Percentiles rank a stretch among this genome's conserved stretches.
Conservation (phyloP, 1,284 basidiomycete species). For the Apiotrichum porosum region DNA sequence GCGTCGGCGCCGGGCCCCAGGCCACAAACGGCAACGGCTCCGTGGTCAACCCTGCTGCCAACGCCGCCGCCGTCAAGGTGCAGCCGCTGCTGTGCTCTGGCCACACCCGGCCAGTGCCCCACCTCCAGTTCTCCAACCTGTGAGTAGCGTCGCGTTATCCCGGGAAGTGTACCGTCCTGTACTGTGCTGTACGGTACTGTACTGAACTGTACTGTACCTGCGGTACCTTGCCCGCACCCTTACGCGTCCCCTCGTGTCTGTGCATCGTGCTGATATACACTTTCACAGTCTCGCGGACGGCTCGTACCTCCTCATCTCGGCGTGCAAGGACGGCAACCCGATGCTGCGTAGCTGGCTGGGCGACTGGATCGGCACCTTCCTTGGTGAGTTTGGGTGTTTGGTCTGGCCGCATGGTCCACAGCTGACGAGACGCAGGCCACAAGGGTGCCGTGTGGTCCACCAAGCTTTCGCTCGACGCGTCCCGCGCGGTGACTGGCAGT, state of each 20-base stretch:
- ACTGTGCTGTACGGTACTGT: too few species aligned
- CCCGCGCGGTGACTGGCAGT: constrained; percentile 84
- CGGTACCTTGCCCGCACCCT: too few species aligned
- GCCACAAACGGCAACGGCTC: constrained; percentile 11
- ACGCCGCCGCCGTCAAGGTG: constrained; percentile 28
- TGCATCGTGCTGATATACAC: constrained; percentile 23
- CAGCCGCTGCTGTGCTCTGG: constrained; percentile 54
- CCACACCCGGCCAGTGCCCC: constrained; percentile 75
- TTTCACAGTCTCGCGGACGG: constrained; percentile 63
- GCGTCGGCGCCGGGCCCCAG: not conserved
- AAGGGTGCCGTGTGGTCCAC: constrained; percentile 98
- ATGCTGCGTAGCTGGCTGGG: constrained; percentile 96
- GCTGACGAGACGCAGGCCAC: constrained; percentile 56
- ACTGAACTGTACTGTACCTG: not conserved
- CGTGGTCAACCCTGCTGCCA: not conserved
- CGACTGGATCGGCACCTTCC: constrained; percentile 97
- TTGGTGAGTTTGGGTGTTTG: constrained; percentile 52
- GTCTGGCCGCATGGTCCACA: too few species aligned
- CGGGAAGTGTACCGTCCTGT: too few species aligned
- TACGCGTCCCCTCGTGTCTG: constrained; percentile 50
- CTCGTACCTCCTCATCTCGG: constrained; percentile 81
- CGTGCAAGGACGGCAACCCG: constrained; percentile 94
- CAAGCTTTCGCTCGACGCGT: constrained; percentile 81
- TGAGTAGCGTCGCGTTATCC: too few species aligned
- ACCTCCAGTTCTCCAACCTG: constrained; percentile 77